Percentiles rank a stretch among this genome's conserved stretches.
Conservation (phyloP, 441 rosid genomes). For the Gossypium gossypioides region DNA sequence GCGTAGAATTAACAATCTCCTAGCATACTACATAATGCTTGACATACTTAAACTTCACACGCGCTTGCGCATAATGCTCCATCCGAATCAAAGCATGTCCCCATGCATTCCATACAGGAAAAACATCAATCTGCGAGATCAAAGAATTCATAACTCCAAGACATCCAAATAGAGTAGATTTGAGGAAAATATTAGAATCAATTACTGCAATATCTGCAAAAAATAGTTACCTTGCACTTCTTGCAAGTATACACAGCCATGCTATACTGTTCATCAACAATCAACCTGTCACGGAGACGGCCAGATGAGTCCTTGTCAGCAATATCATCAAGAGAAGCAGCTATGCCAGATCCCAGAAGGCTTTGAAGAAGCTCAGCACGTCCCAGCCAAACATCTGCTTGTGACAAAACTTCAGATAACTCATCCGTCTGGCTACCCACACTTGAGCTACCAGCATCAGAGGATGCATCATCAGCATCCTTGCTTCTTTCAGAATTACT, state of each 20-base stretch:
- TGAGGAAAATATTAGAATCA: constrained; percentile 11
- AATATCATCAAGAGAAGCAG: constrained; percentile 92
- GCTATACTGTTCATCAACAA: constrained; percentile 86
- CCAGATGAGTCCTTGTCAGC: constrained; percentile 85
- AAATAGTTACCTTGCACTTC: constrained; percentile 84
- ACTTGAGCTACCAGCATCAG: constrained; percentile 93
- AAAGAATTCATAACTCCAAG: constrained; percentile 14
- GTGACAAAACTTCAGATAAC: constrained; percentile 59
- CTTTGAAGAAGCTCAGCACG: constrained; percentile 97
- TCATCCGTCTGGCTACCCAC: constrained; percentile 82
- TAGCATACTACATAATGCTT: not conserved
- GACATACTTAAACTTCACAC: constrained; percentile 89
- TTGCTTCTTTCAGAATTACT: constrained; percentile 55
- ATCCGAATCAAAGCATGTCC: constrained; percentile 94
- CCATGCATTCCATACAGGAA: constrained; percentile 99
- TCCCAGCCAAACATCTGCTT: constrained; percentile 77
- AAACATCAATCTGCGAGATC: constrained; percentile 71
- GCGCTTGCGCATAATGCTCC: constrained; percentile 91
- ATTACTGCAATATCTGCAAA: constrained; percentile 15
- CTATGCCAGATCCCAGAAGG: constrained; percentile 92
- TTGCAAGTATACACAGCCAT: constrained; percentile 97
- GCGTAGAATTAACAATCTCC: not conserved
- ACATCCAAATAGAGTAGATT: constrained; percentile 10
- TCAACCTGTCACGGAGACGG: constrained; percentile 72
- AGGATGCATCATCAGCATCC: constrained; percentile 80